Evolutionary conservation across 2,329 filamentous ascomycete species (phyloP).

Genomic region (Alternaria angustiovoidea): DNA sequence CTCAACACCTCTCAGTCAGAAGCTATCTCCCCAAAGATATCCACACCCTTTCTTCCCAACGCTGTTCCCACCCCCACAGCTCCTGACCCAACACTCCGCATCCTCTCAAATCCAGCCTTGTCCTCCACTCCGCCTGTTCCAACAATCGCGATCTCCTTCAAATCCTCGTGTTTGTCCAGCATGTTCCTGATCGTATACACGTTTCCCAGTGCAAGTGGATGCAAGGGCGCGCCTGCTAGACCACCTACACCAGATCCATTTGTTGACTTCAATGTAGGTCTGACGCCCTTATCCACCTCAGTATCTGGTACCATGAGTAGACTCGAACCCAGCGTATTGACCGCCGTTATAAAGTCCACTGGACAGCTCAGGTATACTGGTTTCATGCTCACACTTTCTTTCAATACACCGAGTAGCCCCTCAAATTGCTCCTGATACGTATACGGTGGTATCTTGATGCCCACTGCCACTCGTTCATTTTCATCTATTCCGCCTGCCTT

Average conservation of each 20-base stretch:
- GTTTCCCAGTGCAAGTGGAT: constrained; percentile 78
- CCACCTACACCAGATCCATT: constrained; percentile 70
- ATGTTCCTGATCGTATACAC: constrained; percentile 71
- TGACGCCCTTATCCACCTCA: neutral
- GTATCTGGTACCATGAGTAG: neutral
- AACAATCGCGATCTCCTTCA: constrained; percentile 69
- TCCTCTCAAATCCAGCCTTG: constrained; percentile 67
- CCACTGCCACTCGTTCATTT: constrained; percentile 57
- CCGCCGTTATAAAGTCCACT: constrained; percentile 74
- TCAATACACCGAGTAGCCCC: constrained; percentile 63
- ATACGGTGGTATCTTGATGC: constrained; percentile 80
- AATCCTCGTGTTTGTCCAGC: constrained; percentile 60
- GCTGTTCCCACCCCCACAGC: constrained; percentile 73
- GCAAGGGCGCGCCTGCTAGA: constrained; percentile 74
- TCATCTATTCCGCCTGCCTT: constrained; percentile 25
- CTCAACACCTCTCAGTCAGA: too few species aligned
- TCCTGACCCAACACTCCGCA: constrained; percentile 69
- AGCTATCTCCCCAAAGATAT: constrained; percentile 68
- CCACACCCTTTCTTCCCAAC: constrained; percentile 68
- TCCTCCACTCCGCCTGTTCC: constrained; percentile 78
- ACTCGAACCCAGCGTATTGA: constrained; percentile 73
- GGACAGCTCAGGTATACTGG: constrained; percentile 43
- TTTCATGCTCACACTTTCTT: constrained; percentile 34
- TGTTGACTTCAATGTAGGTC: constrained; percentile 51
- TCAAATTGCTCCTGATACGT: constrained; percentile 73